Percentiles rank a stretch among this genome's conserved stretches.
phyloP scores from a whole-genome alignment of 768 basidiomycete genomes.

The Tephrocybe sp. region DNA sequence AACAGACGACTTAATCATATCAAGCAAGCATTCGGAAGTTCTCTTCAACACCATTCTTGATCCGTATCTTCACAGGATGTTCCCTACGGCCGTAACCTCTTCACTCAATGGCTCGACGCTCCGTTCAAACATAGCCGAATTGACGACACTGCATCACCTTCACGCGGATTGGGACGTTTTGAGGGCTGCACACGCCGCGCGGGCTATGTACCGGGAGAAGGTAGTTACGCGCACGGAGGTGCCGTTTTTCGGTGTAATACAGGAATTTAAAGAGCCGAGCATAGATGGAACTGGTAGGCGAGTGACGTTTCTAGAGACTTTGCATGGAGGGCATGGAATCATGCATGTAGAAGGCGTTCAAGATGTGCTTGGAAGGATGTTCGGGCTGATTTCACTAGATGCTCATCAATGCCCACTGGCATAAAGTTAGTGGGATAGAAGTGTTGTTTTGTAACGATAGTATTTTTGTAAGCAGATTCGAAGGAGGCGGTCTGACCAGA shows the following conservation, averaged over 20 bases:
- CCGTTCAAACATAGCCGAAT: slow-evolving; percentile 32
- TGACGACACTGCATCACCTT: slow-evolving; percentile 15
- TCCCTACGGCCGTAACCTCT: too few relatives aligned
- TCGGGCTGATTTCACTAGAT: slow-evolving; percentile 28
- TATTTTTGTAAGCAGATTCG: too few relatives aligned
- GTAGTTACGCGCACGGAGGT: slow-evolving; percentile 45
- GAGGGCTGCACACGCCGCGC: slow-evolving; percentile 31
- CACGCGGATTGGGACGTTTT: slow-evolving; percentile 39
- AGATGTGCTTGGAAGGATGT: slow-evolving; percentile 51
- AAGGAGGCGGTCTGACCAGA: too few relatives aligned
- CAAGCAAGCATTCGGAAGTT: slow-evolving; percentile 59
- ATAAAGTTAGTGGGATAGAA: too few relatives aligned
- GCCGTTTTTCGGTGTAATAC: slow-evolving; percentile 45
- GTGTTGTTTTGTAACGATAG: too few relatives aligned
- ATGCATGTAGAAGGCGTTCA: slow-evolving; percentile 67
- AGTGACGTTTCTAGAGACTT: slow-evolving; percentile 56
- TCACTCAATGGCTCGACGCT: slow-evolving; percentile 14
- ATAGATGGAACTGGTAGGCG: slow-evolving; percentile 33
- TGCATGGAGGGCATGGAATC: slow-evolving; percentile 58
- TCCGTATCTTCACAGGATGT: slow-evolving; percentile 58
- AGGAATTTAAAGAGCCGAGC: slow-evolving; percentile 34
- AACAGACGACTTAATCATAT: slow-evolving; percentile 71
- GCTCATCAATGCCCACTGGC: too few relatives aligned
- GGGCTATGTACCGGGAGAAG: slow-evolving; percentile 35
- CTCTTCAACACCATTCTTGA: slow-evolving; percentile 69